Evolutionary conservation across 2,329 filamentous ascomycete genomes (phyloP).

Genomic region (Teratosphaeria pseudoeucalypti): DNA sequence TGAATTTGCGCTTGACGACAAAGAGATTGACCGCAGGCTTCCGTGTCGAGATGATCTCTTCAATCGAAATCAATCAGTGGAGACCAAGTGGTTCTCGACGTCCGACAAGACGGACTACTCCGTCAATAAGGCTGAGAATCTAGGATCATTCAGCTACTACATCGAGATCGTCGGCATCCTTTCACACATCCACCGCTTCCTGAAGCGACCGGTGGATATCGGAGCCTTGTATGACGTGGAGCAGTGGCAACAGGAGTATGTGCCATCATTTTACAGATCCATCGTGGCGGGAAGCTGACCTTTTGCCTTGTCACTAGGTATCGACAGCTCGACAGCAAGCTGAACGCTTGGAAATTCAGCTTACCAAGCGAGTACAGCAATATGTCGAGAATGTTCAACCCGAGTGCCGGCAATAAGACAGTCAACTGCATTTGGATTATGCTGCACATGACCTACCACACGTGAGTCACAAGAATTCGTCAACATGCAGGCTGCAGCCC

Average conservation of each 20-base stretch:
- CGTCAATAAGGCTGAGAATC: conserved; percentile 62
- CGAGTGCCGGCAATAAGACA: conserved; percentile 48
- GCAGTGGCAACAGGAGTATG: conserved; percentile 75
- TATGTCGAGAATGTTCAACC: conserved; percentile 66
- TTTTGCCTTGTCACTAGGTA: not conserved
- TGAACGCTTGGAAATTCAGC: conserved; percentile 74
- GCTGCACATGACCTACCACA: conserved; percentile 83
- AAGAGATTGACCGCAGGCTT: conserved; percentile 76
- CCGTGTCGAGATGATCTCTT: conserved; percentile 84
- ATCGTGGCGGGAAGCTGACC: not conserved
- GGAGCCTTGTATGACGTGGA: conserved; percentile 75
- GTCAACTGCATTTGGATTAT: conserved; percentile 81
- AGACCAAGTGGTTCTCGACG: conserved; percentile 68
- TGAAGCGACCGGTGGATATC: conserved; percentile 84
- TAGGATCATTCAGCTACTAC: conserved; percentile 82
- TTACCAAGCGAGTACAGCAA: conserved; percentile 77
- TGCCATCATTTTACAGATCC: not conserved
- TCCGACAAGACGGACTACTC: conserved; percentile 42
- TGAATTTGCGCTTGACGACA: conserved; percentile 80
- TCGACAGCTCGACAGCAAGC: conserved; percentile 67
- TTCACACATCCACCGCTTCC: conserved; percentile 76
- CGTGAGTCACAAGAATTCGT: conserved; percentile 37
- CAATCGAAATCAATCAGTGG: conserved; percentile 70
- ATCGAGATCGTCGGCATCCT: conserved; percentile 82
- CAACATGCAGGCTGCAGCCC: not conserved